These are phyloP conservation scores for Diaporthe capsici DNA, from an alignment of 2,329 filamentous ascomycete species.

Conservation along the genomic window DNA sequence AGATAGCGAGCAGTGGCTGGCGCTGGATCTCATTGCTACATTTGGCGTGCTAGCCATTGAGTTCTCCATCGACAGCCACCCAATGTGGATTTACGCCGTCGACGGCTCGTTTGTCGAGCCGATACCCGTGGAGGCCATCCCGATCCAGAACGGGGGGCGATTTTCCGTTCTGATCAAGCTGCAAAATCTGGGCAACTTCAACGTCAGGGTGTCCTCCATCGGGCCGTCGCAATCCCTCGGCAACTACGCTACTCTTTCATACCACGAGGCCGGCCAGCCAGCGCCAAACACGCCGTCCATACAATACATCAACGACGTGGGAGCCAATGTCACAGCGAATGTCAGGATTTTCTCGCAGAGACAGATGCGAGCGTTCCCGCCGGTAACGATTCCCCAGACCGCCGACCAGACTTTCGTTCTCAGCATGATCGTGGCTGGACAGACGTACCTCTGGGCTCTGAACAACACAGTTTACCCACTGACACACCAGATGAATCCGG, in stretches of 20 bases:
- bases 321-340: slow-evolving; percentile 55
- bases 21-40: slow-evolving; percentile 68
- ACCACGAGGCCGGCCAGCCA: slow-evolving; percentile 47
- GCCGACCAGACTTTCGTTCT: slow-evolving; percentile 63
- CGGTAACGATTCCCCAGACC: slow-evolving; percentile 55
- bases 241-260: slow-evolving; percentile 64
- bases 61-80: slow-evolving; percentile 66
- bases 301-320: slow-evolving; percentile 65
- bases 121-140: slow-evolving; percentile 61
- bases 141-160: slow-evolving; percentile 65
- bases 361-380: slow-evolving; percentile 62
- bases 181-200: slow-evolving; percentile 63
- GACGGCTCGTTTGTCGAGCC: slow-evolving; percentile 69
- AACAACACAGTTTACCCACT: slow-evolving; percentile 60
- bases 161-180: slow-evolving; percentile 66
- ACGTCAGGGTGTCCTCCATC: slow-evolving; percentile 66
- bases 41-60: slow-evolving; percentile 60
- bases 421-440: slow-evolving; percentile 55
- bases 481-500: slow-evolving; percentile 53
- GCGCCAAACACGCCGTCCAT: slow-evolving; percentile 46
- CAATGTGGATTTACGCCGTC: slow-evolving; percentile 67
- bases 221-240: slow-evolving; percentile 68
- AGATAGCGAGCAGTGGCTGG: slow-evolving; percentile 60
- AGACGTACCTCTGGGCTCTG: slow-evolving; percentile 67
- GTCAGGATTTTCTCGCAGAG: slow-evolving; percentile 61